Base-by-base conservation (phyloP, 208 protist species). In the Porcisia hertigi region DNA sequence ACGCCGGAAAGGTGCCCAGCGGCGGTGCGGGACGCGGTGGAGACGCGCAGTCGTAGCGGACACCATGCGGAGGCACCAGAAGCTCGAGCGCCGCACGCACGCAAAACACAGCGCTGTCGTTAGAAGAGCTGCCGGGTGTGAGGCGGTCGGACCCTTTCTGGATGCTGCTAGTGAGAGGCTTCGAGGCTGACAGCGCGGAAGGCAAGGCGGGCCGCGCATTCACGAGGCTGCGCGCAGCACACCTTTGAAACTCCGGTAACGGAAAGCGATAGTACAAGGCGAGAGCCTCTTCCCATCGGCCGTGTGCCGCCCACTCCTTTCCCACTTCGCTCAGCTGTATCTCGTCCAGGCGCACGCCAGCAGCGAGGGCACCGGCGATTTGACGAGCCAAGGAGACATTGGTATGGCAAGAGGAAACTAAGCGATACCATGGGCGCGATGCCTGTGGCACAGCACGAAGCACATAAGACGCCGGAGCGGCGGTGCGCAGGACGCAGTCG, bases 321-420 rank as follows among this genome's bases (percentile, higher is more conserved):
- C 79, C 71, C 54, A 86, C 78, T 6, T 71, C 75, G 69, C 87
- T 90, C 69, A 95, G 67, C 75, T 95, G 88, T 12, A 95, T 63
- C 58, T 95, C 87, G n/a, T 92, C 81, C n/a, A 91, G 67, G 25
- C 82, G 70, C 39, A 87, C 75, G 16, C 91, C 91, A 14, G 69
- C 55, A 8, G 91, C 88, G 36, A 95, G 82, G 30, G 77, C 75
- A 16, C 23, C 34, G 0, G 91, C 91, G 59, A 95, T 76, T 16
- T 59, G 39, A 3, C 77, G 70, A 60, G 77, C 62, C 55, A 76
- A 80, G 23, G 83, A 75, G 25, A 14, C 58, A 30, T 54, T 66
- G 14, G n/a, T n/a, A 11, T 41, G 9, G 41, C 20, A 25, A 2
- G 71, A 55, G 6, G 71, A 53, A 23, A 11, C 6, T 9, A 66